Conservation (phyloP, 176 grass and related monocot species). For the Coix lacrymajobi region DNA sequence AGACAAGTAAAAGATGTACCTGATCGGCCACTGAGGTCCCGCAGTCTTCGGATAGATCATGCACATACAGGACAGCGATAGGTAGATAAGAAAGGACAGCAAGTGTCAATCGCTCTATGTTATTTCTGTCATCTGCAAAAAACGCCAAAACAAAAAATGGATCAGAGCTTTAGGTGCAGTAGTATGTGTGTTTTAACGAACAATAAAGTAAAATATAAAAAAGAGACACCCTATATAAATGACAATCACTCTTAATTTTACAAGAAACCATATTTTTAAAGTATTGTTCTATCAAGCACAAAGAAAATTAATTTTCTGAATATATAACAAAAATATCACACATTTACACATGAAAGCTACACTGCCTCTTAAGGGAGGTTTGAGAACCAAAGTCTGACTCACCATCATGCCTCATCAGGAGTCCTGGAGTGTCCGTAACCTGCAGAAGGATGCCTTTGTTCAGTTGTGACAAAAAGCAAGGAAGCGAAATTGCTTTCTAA, state of each 20-base stretch:
- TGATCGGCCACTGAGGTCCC: constrained; percentile 76
- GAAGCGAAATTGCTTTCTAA: background rate
- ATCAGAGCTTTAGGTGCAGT: background rate
- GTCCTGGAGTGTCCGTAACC: constrained; percentile 96
- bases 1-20: constrained; percentile 28
- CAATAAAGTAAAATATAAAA: background rate
- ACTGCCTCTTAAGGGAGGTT: background rate
- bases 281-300: background rate
- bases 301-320: background rate
- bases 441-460: constrained; percentile 35
- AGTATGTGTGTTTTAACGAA: background rate
- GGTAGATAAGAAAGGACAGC: constrained; percentile 82
- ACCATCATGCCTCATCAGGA: constrained; percentile 89
- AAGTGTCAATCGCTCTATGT: constrained; percentile 84
- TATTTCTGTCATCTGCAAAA: constrained; percentile 85
- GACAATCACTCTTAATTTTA: background rate
- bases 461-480: background rate
- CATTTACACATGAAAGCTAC: background rate
- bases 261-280: background rate
- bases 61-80: constrained; percentile 87
- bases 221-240: background rate
- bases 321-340: background rate
- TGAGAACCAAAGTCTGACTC: background rate
- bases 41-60: constrained; percentile 83
- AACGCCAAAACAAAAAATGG: background rate